Percentiles rank a stretch among this genome's conserved stretches.
Conservation (phyloP, 768 basidiomycete genomes). For the Calocera viscosa region DNA sequence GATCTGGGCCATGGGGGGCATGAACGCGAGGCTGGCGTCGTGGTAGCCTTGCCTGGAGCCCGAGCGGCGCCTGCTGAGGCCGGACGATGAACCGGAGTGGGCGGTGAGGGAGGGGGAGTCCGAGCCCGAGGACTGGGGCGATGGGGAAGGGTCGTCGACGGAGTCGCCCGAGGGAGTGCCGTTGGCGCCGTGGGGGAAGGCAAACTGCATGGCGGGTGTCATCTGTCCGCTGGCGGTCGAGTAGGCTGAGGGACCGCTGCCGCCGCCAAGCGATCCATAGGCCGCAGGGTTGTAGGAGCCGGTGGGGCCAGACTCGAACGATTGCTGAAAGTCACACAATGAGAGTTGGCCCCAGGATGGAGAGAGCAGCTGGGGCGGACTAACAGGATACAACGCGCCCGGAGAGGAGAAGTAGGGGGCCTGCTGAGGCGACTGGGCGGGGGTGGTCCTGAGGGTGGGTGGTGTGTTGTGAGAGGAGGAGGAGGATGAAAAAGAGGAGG, state of each 20-base stretch:
- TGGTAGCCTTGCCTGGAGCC: neutral
- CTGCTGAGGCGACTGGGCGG: neutral
- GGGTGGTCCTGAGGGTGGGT: neutral
- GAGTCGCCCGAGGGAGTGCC: constrained; percentile 1
- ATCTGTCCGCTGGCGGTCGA: neutral
- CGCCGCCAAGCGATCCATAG: constrained; percentile 2
- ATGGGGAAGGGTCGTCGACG: constrained; percentile 1
- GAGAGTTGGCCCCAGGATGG: constrained; percentile 3
- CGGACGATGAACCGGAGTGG: neutral
- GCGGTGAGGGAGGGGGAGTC: neutral
- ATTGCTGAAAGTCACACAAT: constrained; percentile 7
- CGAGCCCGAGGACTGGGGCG: constrained; percentile 7
- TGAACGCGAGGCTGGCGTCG: neutral
- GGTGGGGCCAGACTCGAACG: constrained; percentile 2
- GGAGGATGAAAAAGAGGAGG: neutral
- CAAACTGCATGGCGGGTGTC: neutral
- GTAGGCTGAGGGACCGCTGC: constrained; percentile 4
- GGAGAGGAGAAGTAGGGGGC: neutral
- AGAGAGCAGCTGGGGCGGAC: constrained; percentile 8
- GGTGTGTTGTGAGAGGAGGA: neutral
- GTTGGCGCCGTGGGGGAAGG: neutral
- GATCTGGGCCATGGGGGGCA: neutral
- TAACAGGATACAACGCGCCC: constrained; percentile 4
- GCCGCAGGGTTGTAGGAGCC: constrained; percentile 3
- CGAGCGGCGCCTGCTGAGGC: constrained; percentile 2